These are phyloP conservation scores for Panicum hallii DNA, from an alignment of 202 grass and related monocot genomes.

Conservation along the genomic window DNA sequence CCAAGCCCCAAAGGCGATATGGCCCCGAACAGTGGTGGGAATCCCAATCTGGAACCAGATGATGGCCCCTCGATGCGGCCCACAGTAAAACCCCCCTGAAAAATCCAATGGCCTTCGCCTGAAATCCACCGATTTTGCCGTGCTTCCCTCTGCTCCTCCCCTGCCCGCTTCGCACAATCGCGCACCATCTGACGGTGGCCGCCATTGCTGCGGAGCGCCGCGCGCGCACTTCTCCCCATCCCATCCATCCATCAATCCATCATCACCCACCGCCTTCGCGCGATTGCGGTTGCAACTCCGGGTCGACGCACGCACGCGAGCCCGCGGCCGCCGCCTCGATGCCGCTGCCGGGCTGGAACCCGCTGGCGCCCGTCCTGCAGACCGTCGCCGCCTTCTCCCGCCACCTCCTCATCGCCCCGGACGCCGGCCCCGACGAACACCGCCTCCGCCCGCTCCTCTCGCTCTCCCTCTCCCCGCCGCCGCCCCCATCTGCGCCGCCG, in stretches of 20 bases:
- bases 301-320: neutral
- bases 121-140: conserved; percentile 9
- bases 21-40: no score
- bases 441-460: conserved; percentile 48
- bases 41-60: no score
- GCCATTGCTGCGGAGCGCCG: neutral
- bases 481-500: neutral
- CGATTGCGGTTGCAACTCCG: neutral
- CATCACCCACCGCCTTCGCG: neutral
- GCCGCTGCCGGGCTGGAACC: conserved; percentile 43
- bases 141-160: neutral
- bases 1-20: no score
- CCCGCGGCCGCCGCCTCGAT: conserved; percentile 28
- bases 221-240: neutral
- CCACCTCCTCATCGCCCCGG: conserved; percentile 58
- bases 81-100: no score
- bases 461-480: conserved; percentile 37
- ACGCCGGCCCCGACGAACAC: conserved; percentile 36
- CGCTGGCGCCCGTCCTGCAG: conserved; percentile 47
- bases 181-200: neutral
- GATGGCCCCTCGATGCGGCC: no score
- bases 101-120: neutral
- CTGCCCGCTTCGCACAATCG: neutral
- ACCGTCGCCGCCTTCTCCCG: conserved; percentile 60
- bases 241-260: neutral